Base-by-base conservation (phyloP, 2,329 filamentous ascomycete species). In the Cercospora zeae-maydis region DNA sequence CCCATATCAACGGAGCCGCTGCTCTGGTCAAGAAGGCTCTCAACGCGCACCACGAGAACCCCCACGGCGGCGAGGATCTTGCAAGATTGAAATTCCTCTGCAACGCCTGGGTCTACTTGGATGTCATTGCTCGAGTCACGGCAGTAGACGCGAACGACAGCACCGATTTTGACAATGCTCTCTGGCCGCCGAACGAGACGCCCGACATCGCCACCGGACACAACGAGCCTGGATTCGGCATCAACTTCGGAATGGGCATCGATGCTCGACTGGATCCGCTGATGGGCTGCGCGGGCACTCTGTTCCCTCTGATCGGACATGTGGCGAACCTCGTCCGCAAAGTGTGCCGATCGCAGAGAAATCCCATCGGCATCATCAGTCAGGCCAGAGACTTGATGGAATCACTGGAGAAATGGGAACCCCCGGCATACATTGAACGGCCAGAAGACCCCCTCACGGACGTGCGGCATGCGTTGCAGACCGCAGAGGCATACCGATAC, bases 51-150 rank as follows among this genome's bases (percentile, higher is more conserved):
- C 75, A 76, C 66, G 73, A 73, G 33, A 69, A 71, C 9, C 76
- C 79, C 42, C 69, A 77, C 55, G 69, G 71, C 5, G 81, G 80
- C 3, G 73, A 79, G 24, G 82, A 85, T 49, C 73, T 84, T 11
- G 77, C 80, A 39, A 78, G 86, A 7, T 76, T 90, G 24, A 84
- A 84, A 60, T 90, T 90, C 68, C 78, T 91, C 16, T 88, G 86
- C 75, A 90, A 89, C 70, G 86, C 85, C 3, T 90, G 86, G 85
- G 81, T 90, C 7, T 91, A 90, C 70, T 88, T 90, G 83, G 87
- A 90, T 72, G 88, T 90, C 30, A 87, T 90, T 65, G 85, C 88
- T 24, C 83, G 87, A 13, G 76, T 91, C 54, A 90, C 87, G 0
- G 86, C 86, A 2, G 75, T 84, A 2, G 84, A 86, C 62, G 81